These are phyloP conservation scores for Citrullus amarus DNA, from an alignment of 306 rosid species.

Conservation along the genomic window DNA sequence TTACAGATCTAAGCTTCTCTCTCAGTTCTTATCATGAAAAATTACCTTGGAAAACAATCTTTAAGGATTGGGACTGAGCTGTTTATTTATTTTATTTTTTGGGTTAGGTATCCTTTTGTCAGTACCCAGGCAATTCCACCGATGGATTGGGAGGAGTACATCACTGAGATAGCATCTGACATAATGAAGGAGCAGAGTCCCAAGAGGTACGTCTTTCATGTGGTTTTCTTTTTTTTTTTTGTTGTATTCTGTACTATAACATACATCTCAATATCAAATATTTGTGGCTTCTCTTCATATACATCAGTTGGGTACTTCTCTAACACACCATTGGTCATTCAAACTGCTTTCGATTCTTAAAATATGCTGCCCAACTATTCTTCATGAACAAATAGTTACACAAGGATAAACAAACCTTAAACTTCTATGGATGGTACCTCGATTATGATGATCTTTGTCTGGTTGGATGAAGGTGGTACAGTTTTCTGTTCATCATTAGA, in stretches of 20 bases:
- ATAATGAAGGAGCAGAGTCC: constrained; percentile 98
- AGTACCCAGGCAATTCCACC: constrained; percentile 59
- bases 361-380: not conserved
- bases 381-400: not conserved
- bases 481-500: not conserved
- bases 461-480: not conserved
- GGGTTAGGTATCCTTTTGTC: constrained; percentile 76
- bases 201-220: constrained; percentile 45
- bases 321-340: not conserved
- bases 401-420: not conserved
- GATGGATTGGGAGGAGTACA: constrained; percentile 97
- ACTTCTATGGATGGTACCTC: not conserved
- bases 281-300: not conserved
- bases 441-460: not conserved
- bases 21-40: not conserved
- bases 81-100: constrained; percentile 11
- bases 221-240: not conserved
- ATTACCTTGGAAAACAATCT: not conserved
- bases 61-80: constrained; percentile 11
- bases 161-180: constrained; percentile 79
- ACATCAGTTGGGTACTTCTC: not conserved
- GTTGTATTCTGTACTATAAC: not conserved
- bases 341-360: not conserved
- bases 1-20: not conserved
- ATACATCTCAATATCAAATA: not conserved